Percentiles rank a stretch among this genome's conserved stretches.
Evolutionary conservation across 169 alveolate genomes (phyloP).

Genomic region (Plasmodium inui): DNA sequence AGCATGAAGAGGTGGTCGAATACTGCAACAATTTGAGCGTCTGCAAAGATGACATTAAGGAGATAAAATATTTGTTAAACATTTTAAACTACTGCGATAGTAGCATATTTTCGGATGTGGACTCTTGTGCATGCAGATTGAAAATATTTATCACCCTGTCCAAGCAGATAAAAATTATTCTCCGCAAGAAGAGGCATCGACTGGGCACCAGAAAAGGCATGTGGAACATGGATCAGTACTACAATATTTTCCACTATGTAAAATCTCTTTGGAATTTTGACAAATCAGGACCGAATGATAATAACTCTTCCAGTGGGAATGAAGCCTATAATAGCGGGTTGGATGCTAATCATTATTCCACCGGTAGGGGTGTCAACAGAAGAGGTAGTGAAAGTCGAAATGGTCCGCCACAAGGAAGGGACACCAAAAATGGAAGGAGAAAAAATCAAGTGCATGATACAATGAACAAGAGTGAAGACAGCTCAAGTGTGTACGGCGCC

Average conservation of each 20-base stretch:
- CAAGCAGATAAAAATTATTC: slow-evolving; percentile 50
- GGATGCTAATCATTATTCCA: background rate
- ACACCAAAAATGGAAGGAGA: background rate
- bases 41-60: slow-evolving; percentile 70
- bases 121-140: slow-evolving; percentile 74
- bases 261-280: slow-evolving; percentile 74
- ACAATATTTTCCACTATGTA: slow-evolving; percentile 69
- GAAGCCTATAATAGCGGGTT: background rate
- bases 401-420: background rate
- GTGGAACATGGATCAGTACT: slow-evolving; percentile 49
- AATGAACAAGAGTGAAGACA: background rate
- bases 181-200: slow-evolving; percentile 53
- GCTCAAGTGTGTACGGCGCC: background rate
- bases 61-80: slow-evolving; percentile 67
- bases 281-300: slow-evolving; percentile 31
- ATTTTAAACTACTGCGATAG: slow-evolving; percentile 67
- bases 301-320: slow-evolving; percentile 23
- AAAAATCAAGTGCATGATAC: slow-evolving; percentile 19
- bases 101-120: slow-evolving; percentile 63
- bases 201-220: background rate
- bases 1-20: slow-evolving; percentile 71
- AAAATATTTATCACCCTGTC: slow-evolving; percentile 65
- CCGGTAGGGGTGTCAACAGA: background rate
- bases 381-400: background rate
- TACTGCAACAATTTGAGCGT: slow-evolving; percentile 71